Percentiles rank a stretch among this genome's conserved stretches.
Conservation (phyloP, 352 stramenopile species). For the Saprolegnia diclina region DNA sequence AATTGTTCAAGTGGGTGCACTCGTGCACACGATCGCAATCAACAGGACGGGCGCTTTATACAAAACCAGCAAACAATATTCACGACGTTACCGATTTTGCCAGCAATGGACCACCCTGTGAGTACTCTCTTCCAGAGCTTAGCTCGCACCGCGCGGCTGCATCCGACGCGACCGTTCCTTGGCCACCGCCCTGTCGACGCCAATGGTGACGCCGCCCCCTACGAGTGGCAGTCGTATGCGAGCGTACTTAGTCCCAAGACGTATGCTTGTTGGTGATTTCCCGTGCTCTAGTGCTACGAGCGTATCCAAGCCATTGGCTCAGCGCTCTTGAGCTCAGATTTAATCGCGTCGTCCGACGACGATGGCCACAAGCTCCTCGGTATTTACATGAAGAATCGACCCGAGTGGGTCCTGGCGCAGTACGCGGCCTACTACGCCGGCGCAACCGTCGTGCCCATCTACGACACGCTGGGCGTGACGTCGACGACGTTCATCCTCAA, state of each 20-base stretch:
- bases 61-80: no score
- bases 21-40: no score
- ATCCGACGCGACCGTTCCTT: constrained; percentile 36
- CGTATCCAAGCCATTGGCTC: constrained; percentile 16
- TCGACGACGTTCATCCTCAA: constrained; percentile 28
- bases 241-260: constrained; percentile 30
- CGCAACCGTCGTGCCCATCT: constrained; percentile 41
- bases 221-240: constrained; percentile 58
- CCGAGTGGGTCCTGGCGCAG: constrained; percentile 90
- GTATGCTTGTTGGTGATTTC: background rate
- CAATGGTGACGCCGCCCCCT: constrained; percentile 38
- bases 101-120: no score
- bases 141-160: no score
- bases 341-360: constrained; percentile 28
- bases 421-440: constrained; percentile 59
- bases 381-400: constrained; percentile 86
- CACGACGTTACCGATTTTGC: no score
- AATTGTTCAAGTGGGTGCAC: no score
- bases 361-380: constrained; percentile 43
- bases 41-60: no score
- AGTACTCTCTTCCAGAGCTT: no score
- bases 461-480: constrained; percentile 32
- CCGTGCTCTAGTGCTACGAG: background rate
- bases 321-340: background rate
- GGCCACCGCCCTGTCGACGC: constrained; percentile 41